Base-by-base conservation (phyloP, 169 alveolate species). In the Plasmodium vinckei region DNA sequence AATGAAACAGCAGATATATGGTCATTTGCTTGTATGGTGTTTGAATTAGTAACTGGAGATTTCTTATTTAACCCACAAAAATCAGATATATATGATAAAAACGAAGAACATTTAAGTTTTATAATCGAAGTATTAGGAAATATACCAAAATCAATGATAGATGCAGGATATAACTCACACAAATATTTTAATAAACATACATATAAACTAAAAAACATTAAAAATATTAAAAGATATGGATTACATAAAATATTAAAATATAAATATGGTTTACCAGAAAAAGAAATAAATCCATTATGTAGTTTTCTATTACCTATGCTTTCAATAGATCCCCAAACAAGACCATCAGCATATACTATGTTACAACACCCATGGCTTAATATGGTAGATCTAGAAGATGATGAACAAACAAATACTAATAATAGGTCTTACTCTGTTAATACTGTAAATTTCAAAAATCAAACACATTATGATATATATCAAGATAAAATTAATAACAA, bases 1-100 rank as follows among this genome's bases (percentile, higher is more conserved):
- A 97, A 96, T 72, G 93, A 96, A 75, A 94, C 99, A 42, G 98
- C 99, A 2, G 99, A 98, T 89, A 93, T 98, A 2, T 98, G 99
- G 99, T 95, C 99, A 25, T 95, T 98, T 84, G 99, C 99, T 9
- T 98, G 99, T 88, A 98, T 98, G 95, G 93, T 98, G 44, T 98
- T 98, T 93, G 99, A 98, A 94, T 92, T 98, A 87, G 94, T 97
- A 46, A 98, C 99, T 3, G 99, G 99, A 13, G 99, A 98, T 63
- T 98, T 97, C 59, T 93, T 98, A 54, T 98, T 98, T 92, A 99
- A 98, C 77, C 99, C 99, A 0, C 96, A 98, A 82, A 95, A 95
- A 33, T 95, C 97, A 33, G 96, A 92, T 69, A 63, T 92, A 71
- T 72, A 92, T 56, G 93, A 93, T 44, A 75, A 94, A 47, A 94